phyloP scores from a whole-genome alignment of 208 protist species.

The Spongospora subterranea region DNA sequence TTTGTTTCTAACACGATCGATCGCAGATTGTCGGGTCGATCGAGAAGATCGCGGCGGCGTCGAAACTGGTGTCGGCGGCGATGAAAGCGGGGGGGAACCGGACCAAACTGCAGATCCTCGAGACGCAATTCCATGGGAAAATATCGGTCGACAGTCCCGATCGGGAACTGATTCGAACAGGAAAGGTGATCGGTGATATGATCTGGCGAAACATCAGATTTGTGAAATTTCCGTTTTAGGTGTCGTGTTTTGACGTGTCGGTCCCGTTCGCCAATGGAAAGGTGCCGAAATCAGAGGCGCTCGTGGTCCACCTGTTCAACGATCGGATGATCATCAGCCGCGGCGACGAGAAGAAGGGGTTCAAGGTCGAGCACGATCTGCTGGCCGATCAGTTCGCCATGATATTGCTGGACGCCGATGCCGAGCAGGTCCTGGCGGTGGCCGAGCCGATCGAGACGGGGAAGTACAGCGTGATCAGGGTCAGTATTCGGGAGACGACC shows the following conservation, averaged over 20 bases:
- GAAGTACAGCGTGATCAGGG: not conserved
- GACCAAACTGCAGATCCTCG: not conserved
- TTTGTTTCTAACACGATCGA: too few relatives aligned
- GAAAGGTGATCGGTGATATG: not conserved
- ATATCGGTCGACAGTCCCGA: not conserved
- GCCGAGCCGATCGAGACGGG: not conserved
- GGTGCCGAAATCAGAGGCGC: not conserved
- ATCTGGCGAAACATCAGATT: not conserved
- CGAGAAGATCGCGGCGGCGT: not conserved
- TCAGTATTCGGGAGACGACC: not conserved
- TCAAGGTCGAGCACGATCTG: conserved; percentile 50
- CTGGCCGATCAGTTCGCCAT: not conserved
- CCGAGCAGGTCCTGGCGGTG: not conserved
- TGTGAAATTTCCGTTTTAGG: not conserved
- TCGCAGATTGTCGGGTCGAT: not conserved
- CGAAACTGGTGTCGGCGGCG: conserved; percentile 43
- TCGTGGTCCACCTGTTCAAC: conserved; percentile 19
- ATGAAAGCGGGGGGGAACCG: conserved; percentile 1
- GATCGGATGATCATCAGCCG: conserved; percentile 44
- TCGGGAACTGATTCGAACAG: not conserved
- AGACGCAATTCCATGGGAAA: conserved; percentile 47
- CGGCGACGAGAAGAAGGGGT: conserved; percentile 29
- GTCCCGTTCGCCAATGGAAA: not conserved
- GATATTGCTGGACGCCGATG: not conserved
- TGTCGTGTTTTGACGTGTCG: not conserved